phyloP scores from a whole-genome alignment of 306 rosid genomes.

The Lathyrus aphaca region DNA sequence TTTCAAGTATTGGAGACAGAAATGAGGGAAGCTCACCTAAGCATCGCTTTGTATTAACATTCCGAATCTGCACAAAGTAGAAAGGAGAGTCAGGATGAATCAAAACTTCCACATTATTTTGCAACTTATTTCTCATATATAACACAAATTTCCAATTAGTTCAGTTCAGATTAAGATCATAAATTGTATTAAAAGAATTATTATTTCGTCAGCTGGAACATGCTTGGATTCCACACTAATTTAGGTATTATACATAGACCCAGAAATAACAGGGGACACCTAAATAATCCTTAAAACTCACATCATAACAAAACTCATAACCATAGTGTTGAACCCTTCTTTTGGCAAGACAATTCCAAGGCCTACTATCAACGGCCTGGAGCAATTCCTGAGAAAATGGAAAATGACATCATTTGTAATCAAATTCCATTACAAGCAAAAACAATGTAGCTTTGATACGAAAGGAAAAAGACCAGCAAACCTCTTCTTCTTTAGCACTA shows the following conservation, averaged over 20 bases:
- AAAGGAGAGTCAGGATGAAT: constrained; percentile 26
- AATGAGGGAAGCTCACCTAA: constrained; percentile 83
- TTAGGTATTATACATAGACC: constrained; percentile 2
- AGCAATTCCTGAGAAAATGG: constrained; percentile 60
- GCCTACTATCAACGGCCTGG: constrained; percentile 64
- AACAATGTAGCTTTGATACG: too few relatives aligned
- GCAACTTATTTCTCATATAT: constrained; percentile 15
- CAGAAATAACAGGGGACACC: constrained; percentile 28
- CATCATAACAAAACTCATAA: constrained; percentile 83
- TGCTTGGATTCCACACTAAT: constrained; percentile 7
- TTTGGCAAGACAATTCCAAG: constrained; percentile 78
- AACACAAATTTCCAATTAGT: constrained; percentile 29
- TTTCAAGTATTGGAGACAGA: constrained; percentile 65
- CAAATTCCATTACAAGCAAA: neutral
- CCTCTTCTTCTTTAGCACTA: constrained; percentile 76
- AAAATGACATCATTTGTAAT: constrained; percentile 7
- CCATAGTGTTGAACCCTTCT: constrained; percentile 98
- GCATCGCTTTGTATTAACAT: constrained; percentile 66
- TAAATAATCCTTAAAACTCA: constrained; percentile 41
- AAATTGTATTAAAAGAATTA: constrained; percentile 8
- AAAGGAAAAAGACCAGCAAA: constrained; percentile 15
- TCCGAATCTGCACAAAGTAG: constrained; percentile 61
- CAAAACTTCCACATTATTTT: constrained; percentile 26
- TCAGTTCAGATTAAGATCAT: constrained; percentile 22
- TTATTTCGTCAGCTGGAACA: neutral